phyloP scores from a whole-genome alignment of 106 monocot species.

The Allium sativum region DNA sequence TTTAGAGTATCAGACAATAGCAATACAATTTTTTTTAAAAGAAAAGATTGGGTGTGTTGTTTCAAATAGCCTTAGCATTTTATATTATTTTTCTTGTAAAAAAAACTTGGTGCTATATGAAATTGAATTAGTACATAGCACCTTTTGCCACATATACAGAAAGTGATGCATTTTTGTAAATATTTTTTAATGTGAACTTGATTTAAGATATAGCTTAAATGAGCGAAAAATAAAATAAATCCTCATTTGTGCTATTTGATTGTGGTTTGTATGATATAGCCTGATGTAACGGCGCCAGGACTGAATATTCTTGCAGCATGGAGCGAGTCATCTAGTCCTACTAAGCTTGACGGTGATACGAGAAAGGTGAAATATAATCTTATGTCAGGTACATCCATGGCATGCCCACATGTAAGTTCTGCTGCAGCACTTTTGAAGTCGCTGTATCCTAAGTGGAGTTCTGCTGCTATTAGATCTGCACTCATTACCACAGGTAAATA shows the following conservation, averaged over 20 bases:
- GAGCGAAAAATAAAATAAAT: background rate
- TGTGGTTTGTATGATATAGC: conserved; percentile 21
- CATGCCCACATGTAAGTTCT: conserved; percentile 79
- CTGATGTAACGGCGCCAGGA: conserved; percentile 75
- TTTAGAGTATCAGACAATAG: background rate
- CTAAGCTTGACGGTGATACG: conserved; percentile 51
- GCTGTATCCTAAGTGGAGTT: conserved; percentile 55
- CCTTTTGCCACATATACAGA: too few species aligned
- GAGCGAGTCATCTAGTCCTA: conserved; percentile 55
- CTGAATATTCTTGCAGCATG: conserved; percentile 77
- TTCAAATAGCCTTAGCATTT: too few species aligned
- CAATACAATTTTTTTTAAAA: too few species aligned
- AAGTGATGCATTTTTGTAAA: too few species aligned
- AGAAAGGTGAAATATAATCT: conserved; percentile 64
- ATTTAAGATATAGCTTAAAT: background rate
- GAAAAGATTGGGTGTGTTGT: too few species aligned
- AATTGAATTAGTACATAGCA: too few species aligned
- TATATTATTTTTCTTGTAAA: too few species aligned
- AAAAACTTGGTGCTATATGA: too few species aligned
- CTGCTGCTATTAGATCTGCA: conserved; percentile 71
- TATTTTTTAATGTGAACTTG: too few species aligned
- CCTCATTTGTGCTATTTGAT: too few species aligned
- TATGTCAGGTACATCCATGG: conserved; percentile 83
- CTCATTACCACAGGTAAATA: conserved; percentile 70
- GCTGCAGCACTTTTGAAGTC: conserved; percentile 41